Conservation (phyloP, 1,139 yeast genomes). For the Arxiozyma slooffiae region DNA sequence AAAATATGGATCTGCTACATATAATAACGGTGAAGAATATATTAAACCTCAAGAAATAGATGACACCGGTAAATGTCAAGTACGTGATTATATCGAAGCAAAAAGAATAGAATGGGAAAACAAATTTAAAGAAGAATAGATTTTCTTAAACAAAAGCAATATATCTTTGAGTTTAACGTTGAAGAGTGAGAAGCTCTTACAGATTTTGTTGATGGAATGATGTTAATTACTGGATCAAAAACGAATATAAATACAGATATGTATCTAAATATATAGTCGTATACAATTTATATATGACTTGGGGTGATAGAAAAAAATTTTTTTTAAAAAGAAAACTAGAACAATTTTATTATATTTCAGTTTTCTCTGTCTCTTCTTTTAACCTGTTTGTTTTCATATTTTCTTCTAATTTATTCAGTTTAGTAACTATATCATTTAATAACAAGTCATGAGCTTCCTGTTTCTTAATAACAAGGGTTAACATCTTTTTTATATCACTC, state of each 20-base stretch:
- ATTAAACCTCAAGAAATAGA: conserved; percentile 49
- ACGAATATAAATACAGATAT: background rate
- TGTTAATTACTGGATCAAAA: background rate
- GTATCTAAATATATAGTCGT: background rate
- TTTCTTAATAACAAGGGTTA: background rate
- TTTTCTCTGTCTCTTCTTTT: background rate
- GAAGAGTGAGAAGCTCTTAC: background rate
- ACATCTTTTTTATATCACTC: background rate
- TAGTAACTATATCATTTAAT: background rate
- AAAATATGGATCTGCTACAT: conserved; percentile 70
- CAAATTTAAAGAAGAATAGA: conserved; percentile 53
- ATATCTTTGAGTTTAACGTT: too few species aligned
- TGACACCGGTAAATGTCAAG: conserved; percentile 53
- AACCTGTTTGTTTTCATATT: background rate
- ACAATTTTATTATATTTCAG: background rate
- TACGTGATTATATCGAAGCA: conserved; percentile 47
- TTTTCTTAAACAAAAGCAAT: background rate
- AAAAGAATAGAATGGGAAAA: conserved; percentile 56
- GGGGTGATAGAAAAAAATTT: background rate
- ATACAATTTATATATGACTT: background rate
- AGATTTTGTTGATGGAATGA: background rate
- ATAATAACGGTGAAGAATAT: conserved; percentile 53
- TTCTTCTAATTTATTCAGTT: background rate
- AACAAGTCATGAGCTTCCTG: conserved; percentile 1
- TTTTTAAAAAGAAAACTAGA: background rate